phyloP scores from a whole-genome alignment of 1,284 basidiomycete genomes.

The Ustilago tritici region DNA sequence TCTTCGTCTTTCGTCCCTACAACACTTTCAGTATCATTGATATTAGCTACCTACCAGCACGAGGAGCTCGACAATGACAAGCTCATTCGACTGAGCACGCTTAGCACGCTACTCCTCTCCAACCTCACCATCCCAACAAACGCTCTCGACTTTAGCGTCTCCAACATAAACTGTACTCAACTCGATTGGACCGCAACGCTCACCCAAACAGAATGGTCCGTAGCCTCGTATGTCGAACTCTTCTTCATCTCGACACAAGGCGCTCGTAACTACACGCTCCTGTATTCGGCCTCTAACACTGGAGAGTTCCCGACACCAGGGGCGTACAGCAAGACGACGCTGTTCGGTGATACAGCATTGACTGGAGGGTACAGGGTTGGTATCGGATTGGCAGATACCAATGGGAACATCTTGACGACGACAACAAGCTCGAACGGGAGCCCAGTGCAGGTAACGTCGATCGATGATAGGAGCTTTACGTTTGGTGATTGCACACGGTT shows the following conservation, averaged over 20 bases:
- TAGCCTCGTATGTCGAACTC: constrained; percentile 26
- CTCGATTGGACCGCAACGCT: constrained; percentile 24
- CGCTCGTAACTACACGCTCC: constrained; percentile 26
- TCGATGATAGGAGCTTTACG: constrained; percentile 16
- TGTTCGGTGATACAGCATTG: constrained; percentile 15
- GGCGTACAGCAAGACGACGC: constrained; percentile 6
- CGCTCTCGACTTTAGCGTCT: constrained; percentile 23
- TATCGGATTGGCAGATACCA: constrained; percentile 18
- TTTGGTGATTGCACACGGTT: constrained; percentile 12
- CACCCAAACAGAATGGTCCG: constrained; percentile 29
- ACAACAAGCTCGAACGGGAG: background rate
- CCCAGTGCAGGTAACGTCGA: constrained; percentile 15
- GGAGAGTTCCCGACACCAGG: constrained; percentile 24
- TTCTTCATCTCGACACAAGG: constrained; percentile 18
- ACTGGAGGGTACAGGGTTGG: constrained; percentile 26
- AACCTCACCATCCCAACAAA: background rate
- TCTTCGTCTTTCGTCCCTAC: background rate
- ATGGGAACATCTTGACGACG: constrained; percentile 21
- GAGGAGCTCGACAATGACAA: constrained; percentile 1
- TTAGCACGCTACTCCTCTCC: constrained; percentile 7
- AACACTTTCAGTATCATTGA: background rate
- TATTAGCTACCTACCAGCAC: background rate
- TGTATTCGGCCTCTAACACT: constrained; percentile 10
- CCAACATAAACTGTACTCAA: constrained; percentile 22
- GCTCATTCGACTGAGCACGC: background rate